Conservation (phyloP, 2,329 filamentous ascomycete species). For the Macrophomina pseudophaseolina region DNA sequence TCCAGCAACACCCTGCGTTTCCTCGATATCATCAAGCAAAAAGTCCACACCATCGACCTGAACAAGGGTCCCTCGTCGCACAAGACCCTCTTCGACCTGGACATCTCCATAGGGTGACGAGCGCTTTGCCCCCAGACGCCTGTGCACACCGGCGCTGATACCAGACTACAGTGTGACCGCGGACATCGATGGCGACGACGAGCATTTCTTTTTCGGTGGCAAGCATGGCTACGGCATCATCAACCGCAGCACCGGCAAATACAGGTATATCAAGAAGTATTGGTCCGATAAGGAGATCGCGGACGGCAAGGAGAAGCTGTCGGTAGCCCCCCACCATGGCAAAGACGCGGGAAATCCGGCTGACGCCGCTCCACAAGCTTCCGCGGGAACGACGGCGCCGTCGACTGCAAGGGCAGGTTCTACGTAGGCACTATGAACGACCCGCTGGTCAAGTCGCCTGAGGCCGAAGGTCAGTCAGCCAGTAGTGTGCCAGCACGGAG, state of each 20-base stretch:
- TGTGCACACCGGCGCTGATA: conserved; percentile 9
- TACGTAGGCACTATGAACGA: conserved; percentile 91
- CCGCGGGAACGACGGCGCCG: conserved; percentile 79
- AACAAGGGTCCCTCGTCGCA: conserved; percentile 64
- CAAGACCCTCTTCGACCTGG: conserved; percentile 60
- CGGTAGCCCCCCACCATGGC: conserved; percentile 31
- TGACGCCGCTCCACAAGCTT: conserved; percentile 46
- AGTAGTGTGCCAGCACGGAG: background rate
- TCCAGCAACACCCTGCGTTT: conserved; percentile 71
- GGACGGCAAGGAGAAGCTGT: conserved; percentile 53
- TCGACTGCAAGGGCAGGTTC: conserved; percentile 80
- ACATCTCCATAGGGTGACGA: conserved; percentile 58
- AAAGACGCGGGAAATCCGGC: background rate
- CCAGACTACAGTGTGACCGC: conserved; percentile 60
- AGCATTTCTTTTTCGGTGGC: conserved; percentile 76
- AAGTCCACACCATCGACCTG: conserved; percentile 74
- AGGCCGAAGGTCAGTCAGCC: conserved; percentile 41
- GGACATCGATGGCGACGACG: conserved; percentile 72
- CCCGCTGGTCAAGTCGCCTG: conserved; percentile 63
- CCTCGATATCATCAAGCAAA: conserved; percentile 80
- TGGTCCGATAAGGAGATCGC: conserved; percentile 58
- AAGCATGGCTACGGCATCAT: conserved; percentile 84
- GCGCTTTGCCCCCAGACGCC: background rate
- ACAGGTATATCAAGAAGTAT: conserved; percentile 62
- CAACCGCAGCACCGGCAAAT: conserved; percentile 64